A percentile compares a stretch with the other conserved stretches of the same genome.
These are phyloP conservation scores for Trichosporon ovoides DNA, from an alignment of 1,284 basidiomycete species.

Conservation along the genomic window DNA sequence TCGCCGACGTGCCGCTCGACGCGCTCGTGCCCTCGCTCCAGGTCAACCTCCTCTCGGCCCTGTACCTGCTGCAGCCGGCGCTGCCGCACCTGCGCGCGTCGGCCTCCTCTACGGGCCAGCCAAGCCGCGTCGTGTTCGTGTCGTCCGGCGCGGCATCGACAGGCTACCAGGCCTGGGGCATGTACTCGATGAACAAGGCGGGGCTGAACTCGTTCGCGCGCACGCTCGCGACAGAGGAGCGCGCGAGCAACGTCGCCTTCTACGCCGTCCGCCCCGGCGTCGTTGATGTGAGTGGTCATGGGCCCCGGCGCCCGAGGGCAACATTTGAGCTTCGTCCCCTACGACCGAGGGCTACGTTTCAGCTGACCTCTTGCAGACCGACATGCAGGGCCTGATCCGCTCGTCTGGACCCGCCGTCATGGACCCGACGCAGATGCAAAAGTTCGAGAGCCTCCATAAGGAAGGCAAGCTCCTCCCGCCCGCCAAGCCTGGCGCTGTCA, in stretches of 20 bases:
- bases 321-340: background rate
- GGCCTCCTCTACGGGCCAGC: constrained; percentile 36
- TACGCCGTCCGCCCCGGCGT: constrained; percentile 54
- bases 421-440: constrained; percentile 42
- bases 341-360: background rate
- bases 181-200: constrained; percentile 52
- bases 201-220: constrained; percentile 52
- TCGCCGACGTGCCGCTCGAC: constrained; percentile 28
- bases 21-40: constrained; percentile 39
- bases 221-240: constrained; percentile 54
- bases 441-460: constrained; percentile 50
- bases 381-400: constrained; percentile 47
- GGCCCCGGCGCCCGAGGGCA: background rate
- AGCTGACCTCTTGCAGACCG: constrained; percentile 17
- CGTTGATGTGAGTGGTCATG: constrained; percentile 46
- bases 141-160: constrained; percentile 52
- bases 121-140: constrained; percentile 50
- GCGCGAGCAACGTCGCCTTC: constrained; percentile 41
- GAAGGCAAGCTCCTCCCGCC: constrained; percentile 51
- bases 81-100: constrained; percentile 50
- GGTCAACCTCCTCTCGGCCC: constrained; percentile 53
- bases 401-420: constrained; percentile 42
- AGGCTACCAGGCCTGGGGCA: constrained; percentile 52
- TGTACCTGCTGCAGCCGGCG: constrained; percentile 51
- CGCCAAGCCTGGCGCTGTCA: constrained; percentile 49